A percentile compares a stretch with the other conserved stretches of the same genome.
These are phyloP conservation scores for Acer negundo DNA, from an alignment of 345 rosid genomes.

Conservation along the genomic window DNA sequence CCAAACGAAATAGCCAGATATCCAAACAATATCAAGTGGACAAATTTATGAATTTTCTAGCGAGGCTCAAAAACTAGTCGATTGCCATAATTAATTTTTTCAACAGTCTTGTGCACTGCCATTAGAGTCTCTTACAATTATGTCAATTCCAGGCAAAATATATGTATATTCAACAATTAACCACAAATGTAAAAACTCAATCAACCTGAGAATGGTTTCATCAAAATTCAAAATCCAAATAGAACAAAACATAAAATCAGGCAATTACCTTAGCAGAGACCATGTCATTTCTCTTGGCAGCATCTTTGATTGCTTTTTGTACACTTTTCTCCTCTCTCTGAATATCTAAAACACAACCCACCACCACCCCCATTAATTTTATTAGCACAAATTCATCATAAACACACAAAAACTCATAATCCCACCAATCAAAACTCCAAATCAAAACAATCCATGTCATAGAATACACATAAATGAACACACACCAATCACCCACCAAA, in stretches of 20 bases:
- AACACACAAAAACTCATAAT: not conserved
- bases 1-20: not conserved
- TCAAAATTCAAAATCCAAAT: not conserved
- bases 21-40: not conserved
- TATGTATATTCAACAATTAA: not conserved
- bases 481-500: not conserved
- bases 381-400: conserved; percentile 2
- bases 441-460: not conserved
- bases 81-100: too few relatives aligned
- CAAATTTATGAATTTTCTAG: not conserved
- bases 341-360: conserved; percentile 33
- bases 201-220: not conserved
- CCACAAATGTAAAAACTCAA: not conserved
- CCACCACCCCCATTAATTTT: not conserved
- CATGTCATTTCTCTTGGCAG: conserved; percentile 48
- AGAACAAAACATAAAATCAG: not conserved
- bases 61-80: not conserved
- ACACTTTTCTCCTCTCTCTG: conserved; percentile 49
- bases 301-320: conserved; percentile 43
- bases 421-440: not conserved
- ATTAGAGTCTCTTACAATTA: too few relatives aligned
- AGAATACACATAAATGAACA: not conserved
- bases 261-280: conserved; percentile 42
- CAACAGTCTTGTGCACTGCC: too few relatives aligned
- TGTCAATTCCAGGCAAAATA: too few relatives aligned